Percentiles rank a stretch among this genome's conserved stretches.
Evolutionary conservation across 257 asterid species (phyloP).

Genomic region (Capsicum rhomboideum): DNA sequence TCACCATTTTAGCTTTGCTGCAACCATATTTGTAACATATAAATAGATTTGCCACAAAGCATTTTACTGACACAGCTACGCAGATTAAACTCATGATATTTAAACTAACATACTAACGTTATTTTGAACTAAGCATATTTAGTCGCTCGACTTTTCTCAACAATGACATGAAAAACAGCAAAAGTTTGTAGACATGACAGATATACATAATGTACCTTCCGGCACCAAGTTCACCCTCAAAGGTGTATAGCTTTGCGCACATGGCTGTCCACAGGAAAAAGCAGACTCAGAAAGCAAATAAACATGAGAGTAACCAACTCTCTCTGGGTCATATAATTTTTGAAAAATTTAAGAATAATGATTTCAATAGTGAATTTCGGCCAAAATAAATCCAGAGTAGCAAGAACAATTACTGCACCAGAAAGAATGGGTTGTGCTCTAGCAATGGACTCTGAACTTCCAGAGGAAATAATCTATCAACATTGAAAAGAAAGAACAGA

Average conservation of each 20-base stretch:
- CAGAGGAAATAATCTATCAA: conserved; percentile 70
- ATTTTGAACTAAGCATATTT: not conserved
- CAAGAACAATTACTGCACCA: conserved; percentile 37
- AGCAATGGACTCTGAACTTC: conserved; percentile 53
- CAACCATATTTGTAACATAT: conserved; percentile 1
- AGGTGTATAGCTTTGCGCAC: conserved; percentile 48
- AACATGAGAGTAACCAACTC: not conserved
- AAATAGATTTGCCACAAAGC: not conserved
- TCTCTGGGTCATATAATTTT: not conserved
- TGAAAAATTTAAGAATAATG: not conserved
- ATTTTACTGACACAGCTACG: not conserved
- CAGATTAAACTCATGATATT: not conserved
- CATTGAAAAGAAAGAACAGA: conserved; percentile 21
- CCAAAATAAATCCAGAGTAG: conserved; percentile 12
- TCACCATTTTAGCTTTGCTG: conserved; percentile 87
- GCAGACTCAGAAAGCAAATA: conserved; percentile 11
- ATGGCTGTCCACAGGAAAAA: conserved; percentile 58
- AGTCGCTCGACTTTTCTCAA: not conserved
- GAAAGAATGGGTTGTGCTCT: conserved; percentile 71
- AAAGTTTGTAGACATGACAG: not conserved
- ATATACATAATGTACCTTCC: conserved; percentile 54
- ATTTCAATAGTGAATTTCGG: not conserved
- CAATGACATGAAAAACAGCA: not conserved
- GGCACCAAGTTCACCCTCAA: conserved; percentile 79
- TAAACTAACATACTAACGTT: not conserved